Conservation (phyloP, 129 eudicot genomes). For the Smallanthus sonchifolius region DNA sequence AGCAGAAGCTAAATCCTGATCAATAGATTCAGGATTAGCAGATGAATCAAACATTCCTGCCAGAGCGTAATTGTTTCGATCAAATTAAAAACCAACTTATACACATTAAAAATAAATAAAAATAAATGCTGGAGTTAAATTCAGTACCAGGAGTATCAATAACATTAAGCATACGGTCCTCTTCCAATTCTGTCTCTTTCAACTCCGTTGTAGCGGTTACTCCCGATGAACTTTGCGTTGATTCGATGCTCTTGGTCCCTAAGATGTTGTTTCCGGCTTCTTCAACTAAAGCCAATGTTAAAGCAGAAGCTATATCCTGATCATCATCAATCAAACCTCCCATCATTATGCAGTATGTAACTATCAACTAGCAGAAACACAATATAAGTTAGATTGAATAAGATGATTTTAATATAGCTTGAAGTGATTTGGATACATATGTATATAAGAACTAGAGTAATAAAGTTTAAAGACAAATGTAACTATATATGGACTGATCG, state of each 20-base stretch:
- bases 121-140: background rate
- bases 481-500: background rate
- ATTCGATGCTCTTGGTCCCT: constrained; percentile 39
- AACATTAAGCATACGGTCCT: constrained; percentile 62
- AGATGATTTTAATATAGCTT: background rate
- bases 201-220: constrained; percentile 61
- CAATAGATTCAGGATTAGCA: constrained; percentile 32
- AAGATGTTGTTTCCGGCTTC: constrained; percentile 70
- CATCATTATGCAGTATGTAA: background rate
- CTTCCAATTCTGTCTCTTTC: constrained; percentile 30
- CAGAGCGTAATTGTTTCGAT: background rate
- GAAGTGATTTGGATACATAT: too few relatives aligned
- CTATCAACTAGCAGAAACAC: background rate
- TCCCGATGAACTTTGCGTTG: constrained; percentile 47
- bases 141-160: constrained; percentile 41
- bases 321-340: background rate
- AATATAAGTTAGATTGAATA: background rate
- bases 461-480: too few relatives aligned
- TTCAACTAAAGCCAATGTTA: constrained; percentile 71
- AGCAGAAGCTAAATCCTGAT: background rate
- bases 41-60: constrained; percentile 66
- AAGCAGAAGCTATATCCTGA: background rate
- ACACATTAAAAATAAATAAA: too few relatives aligned
- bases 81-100: background rate
- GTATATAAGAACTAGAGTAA: too few relatives aligned